Evolutionary conservation across 1,139 yeast genomes (phyloP), one percentile per base, ranked within the genome.

Genomic region (Spathaspora jeffriesii): DNA sequence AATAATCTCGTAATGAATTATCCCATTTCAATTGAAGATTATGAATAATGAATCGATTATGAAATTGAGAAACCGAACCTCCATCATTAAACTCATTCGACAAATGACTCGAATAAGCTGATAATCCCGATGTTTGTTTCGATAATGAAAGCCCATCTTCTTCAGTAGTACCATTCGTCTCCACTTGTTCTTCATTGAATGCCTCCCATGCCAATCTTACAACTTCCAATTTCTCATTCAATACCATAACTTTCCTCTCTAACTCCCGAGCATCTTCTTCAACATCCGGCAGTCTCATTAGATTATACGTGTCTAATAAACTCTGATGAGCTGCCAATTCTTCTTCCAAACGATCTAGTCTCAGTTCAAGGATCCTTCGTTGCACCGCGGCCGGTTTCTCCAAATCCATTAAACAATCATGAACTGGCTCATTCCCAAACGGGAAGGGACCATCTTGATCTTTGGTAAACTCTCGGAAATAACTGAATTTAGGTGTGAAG

Each of bases 1-100:
- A 70, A 31, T 80, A 74, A 54, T 88, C 81, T 45, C 96, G 73
- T 11, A 85, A 73, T 7, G 70, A 63, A 51, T 87, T 85, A 61
- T 87, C 85, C 97, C 97, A 91, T 54, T 83, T 86, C 59, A 91
- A 62, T 56, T 84, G 81, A 62, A 91, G 76, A 54, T 87, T 84
- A 58, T 91, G 96, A 28, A 92, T 73, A 51, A 87, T 83, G 60
- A 88, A 92, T 46, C 95, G 71, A 60, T 93, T 92, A 53, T 84
- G 85, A 67, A 84, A 90, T 14, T 58, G 64, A 39, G 67, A 63
- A 3, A 64, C 67, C 4, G 56, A 45, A 4, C 54, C 55, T 13
- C 49, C 51, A 13, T 54, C 11, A 59, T 57, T 28, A 71, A 25
- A 25, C 28, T 60, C 38, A 65, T 54, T 10, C 0, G 70, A 61